These are phyloP conservation scores for Pseudopithomyces maydicus DNA, from an alignment of 2,329 filamentous ascomycete genomes.

Conservation along the genomic window DNA sequence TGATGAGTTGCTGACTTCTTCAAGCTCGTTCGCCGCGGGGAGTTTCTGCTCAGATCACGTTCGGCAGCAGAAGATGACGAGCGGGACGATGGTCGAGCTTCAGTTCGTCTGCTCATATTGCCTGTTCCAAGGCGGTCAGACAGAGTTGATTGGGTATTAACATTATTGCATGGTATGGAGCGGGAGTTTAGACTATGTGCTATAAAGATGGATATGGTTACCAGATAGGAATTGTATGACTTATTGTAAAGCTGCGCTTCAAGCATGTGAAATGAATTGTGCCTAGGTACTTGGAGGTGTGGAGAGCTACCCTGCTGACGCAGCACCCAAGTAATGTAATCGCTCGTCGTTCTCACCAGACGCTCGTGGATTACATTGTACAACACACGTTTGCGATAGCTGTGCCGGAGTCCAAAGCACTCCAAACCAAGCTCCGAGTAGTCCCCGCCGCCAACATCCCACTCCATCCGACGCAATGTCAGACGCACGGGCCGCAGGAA, in stretches of 20 bases:
- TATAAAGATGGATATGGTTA: background rate
- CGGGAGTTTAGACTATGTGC: slow-evolving; percentile 8
- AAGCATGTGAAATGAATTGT: background rate
- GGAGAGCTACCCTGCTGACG: background rate
- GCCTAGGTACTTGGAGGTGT: background rate
- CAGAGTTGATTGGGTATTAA: background rate
- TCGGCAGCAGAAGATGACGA: slow-evolving; percentile 1
- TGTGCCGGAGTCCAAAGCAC: slow-evolving; percentile 35
- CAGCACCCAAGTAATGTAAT: background rate
- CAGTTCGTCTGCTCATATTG: background rate
- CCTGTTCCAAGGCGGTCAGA: background rate
- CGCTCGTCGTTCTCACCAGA: background rate
- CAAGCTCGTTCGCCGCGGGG: slow-evolving; percentile 13
- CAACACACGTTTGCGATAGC: slow-evolving; percentile 18
- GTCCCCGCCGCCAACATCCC: background rate
- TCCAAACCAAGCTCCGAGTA: too few relatives aligned
- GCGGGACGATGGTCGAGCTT: background rate
- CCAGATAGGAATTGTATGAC: background rate
- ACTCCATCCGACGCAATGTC: slow-evolving; percentile 24
- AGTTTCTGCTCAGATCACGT: slow-evolving; percentile 12
- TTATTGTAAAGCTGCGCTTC: background rate
- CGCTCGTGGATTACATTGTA: background rate
- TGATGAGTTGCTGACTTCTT: slow-evolving; percentile 17
- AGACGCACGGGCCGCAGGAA: slow-evolving; percentile 26
- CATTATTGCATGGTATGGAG: slow-evolving; percentile 11